Percentiles rank a stretch among this genome's conserved stretches.
These are phyloP conservation scores for Paramarasmius palmivorus DNA, from an alignment of 1,284 basidiomycete species.

Conservation along the genomic window DNA sequence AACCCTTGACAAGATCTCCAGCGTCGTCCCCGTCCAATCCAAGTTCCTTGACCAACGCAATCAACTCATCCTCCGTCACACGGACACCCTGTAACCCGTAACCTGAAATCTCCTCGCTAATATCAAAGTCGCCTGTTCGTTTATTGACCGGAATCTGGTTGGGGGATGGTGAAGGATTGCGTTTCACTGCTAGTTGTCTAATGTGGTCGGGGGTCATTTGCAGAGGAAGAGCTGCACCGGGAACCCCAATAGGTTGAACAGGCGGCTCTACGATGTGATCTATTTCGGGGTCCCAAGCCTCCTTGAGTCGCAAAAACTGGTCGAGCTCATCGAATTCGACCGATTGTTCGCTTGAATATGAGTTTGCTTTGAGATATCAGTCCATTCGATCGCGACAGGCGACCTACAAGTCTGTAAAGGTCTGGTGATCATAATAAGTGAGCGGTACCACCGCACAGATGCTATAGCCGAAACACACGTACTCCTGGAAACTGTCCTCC, in stretches of 20 bases:
- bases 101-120: conserved; percentile 63
- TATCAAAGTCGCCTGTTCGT: conserved; percentile 54
- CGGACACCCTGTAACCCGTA: conserved; percentile 74
- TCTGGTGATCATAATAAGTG: conserved; percentile 30
- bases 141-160: conserved; percentile 48
- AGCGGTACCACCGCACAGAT: background rate
- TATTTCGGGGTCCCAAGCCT: conserved; percentile 62
- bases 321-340: conserved; percentile 75
- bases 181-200: conserved; percentile 21
- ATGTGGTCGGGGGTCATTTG: conserved; percentile 79
- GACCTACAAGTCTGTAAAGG: conserved; percentile 58
- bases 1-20: conserved; percentile 62
- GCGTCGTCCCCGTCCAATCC: conserved; percentile 75
- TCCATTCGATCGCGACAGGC: background rate
- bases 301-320: conserved; percentile 69
- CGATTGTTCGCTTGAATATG: conserved; percentile 65
- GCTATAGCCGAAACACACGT: conserved; percentile 19
- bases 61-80: conserved; percentile 73
- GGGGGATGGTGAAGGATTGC: conserved; percentile 51
- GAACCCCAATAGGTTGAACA: conserved; percentile 69
- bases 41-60: conserved; percentile 66
- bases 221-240: conserved; percentile 68
- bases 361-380: conserved; percentile 10
- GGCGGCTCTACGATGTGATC: conserved; percentile 43
- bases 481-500: conserved; percentile 60